phyloP scores from a whole-genome alignment of 148 eudicot genomes.

The Euryodendron excelsum region DNA sequence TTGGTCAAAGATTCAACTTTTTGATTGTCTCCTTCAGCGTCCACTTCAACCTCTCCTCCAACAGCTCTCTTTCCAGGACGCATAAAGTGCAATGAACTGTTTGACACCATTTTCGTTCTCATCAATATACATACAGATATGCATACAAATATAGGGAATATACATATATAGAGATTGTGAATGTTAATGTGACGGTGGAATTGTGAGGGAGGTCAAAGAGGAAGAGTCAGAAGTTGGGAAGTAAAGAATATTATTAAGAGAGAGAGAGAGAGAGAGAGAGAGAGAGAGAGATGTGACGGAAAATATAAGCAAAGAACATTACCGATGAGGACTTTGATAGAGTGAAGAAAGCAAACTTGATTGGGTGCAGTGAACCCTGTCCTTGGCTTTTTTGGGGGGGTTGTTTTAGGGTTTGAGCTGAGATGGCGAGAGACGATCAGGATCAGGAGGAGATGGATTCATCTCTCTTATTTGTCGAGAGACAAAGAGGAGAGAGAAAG shows the following conservation, averaged over 20 bases:
- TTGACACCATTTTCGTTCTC: slow-evolving; percentile 2
- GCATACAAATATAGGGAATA: background rate
- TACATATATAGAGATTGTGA: background rate
- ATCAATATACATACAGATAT: background rate
- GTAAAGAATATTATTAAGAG: slow-evolving; percentile 7
- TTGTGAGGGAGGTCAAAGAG: background rate
- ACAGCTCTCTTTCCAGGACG: slow-evolving; percentile 74
- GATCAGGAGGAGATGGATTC: background rate
- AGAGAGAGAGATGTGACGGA: slow-evolving; percentile 1
- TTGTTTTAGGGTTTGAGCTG: background rate
- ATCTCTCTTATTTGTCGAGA: background rate
- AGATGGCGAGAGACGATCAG: background rate
- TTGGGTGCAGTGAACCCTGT: background rate
- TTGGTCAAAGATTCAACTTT: slow-evolving; percentile 32
- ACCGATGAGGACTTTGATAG: slow-evolving; percentile 6
- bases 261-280: too few species aligned
- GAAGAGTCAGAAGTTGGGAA: background rate
- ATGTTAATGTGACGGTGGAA: background rate
- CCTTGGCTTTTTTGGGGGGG: background rate
- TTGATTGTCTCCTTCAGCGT: slow-evolving; percentile 20
- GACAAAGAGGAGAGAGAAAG: slow-evolving; percentile 5
- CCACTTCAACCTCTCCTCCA: slow-evolving; percentile 47
- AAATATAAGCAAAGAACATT: background rate
- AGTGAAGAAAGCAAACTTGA: slow-evolving; percentile 13
- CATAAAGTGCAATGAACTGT: slow-evolving; percentile 63